phyloP scores from a whole-genome alignment of 2,329 filamentous ascomycete species.

The Beauveria rudraprayagi region DNA sequence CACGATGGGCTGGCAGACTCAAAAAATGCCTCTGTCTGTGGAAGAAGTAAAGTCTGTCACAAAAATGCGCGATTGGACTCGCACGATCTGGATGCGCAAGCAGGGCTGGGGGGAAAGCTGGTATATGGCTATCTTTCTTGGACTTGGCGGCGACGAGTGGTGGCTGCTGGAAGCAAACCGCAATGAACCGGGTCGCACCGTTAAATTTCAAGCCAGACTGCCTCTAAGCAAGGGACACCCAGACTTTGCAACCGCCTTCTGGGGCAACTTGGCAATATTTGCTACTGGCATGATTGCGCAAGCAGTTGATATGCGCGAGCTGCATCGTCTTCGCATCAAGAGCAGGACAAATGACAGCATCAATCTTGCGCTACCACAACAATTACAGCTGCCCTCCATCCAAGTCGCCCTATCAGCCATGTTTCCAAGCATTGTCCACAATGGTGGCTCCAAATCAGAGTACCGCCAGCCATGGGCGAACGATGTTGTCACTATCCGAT shows the following conservation, averaged over 20 bases:
- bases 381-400: conserved; percentile 40
- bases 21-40: conserved; percentile 38
- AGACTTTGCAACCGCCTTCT: conserved; percentile 41
- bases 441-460: conserved; percentile 15
- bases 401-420: conserved; percentile 41
- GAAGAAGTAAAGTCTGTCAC: conserved; percentile 53
- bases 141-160: conserved; percentile 68
- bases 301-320: conserved; percentile 38
- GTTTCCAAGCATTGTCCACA: conserved; percentile 28
- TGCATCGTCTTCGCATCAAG: conserved; percentile 37
- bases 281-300: conserved; percentile 44
- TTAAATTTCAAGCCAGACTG: conserved; percentile 30
- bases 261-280: conserved; percentile 43
- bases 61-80: conserved; percentile 55
- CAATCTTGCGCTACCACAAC: conserved; percentile 32
- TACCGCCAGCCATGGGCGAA: conserved; percentile 45
- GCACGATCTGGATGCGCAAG: conserved; percentile 61
- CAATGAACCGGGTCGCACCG: conserved; percentile 17
- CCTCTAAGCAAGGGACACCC: conserved; percentile 36
- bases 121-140: conserved; percentile 64
- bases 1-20: conserved; percentile 55
- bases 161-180: conserved; percentile 59
- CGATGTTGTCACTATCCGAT: conserved; percentile 51
- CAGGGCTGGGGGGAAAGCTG: conserved; percentile 64
- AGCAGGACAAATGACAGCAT: conserved; percentile 26